phyloP scores from a whole-genome alignment of 2,329 filamentous ascomycete genomes.

The Colletotrichum abscissum region DNA sequence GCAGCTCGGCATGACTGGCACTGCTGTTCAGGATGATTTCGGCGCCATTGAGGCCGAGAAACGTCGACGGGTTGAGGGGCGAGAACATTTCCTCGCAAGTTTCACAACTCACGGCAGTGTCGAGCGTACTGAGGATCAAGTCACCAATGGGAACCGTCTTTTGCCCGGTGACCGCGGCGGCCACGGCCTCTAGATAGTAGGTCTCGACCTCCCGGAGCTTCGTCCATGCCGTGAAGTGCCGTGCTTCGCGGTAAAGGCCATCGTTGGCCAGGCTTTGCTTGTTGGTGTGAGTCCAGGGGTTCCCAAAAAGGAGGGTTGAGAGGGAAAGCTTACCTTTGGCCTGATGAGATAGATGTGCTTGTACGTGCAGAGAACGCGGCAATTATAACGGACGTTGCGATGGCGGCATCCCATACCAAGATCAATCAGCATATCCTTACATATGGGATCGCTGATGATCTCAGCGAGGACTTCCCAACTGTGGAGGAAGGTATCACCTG shows the following conservation, averaged over 20 bases:
- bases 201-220: constrained; percentile 42
- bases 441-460: constrained; percentile 69
- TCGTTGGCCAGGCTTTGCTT: constrained; percentile 46
- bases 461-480: constrained; percentile 71
- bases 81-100: constrained; percentile 53
- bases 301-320: neutral
- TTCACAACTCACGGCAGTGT: constrained; percentile 48
- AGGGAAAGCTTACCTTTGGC: constrained; percentile 67
- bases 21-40: constrained; percentile 41
- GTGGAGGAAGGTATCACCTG: constrained; percentile 67
- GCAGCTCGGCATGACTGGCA: constrained; percentile 59
- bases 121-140: constrained; percentile 49
- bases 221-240: constrained; percentile 54
- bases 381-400: constrained; percentile 50
- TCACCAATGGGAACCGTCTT: constrained; percentile 54
- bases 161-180: constrained; percentile 23
- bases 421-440: constrained; percentile 74
- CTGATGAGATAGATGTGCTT: constrained; percentile 78
- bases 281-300: neutral
- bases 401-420: constrained; percentile 71
- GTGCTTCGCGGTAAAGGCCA: constrained; percentile 51
- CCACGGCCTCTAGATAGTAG: neutral
- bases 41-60: neutral
- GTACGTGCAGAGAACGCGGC: constrained; percentile 59
- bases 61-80: constrained; percentile 44